phyloP scores from a whole-genome alignment of 495 filamentous ascomycete species.

The Alectoria sarmentosa region DNA sequence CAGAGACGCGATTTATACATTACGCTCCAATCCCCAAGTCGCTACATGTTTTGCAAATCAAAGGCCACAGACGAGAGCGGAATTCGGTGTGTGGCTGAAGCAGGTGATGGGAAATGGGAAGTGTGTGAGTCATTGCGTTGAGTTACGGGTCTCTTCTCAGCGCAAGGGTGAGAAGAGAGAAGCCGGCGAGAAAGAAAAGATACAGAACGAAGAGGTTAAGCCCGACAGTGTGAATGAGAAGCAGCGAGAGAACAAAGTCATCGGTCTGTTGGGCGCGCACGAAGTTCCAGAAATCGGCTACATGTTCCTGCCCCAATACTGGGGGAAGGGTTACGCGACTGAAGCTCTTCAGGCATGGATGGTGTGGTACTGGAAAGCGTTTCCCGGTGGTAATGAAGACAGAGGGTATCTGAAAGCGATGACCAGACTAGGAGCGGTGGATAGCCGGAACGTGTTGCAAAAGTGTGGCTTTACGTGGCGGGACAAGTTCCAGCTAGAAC shows the following conservation, averaged over 20 bases:
- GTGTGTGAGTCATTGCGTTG: not conserved
- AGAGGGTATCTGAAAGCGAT: not conserved
- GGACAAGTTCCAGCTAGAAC: not conserved
- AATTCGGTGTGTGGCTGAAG: not conserved
- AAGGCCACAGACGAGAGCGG: not conserved
- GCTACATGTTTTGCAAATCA: not conserved
- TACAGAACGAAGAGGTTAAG: not conserved
- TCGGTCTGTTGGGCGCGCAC: slow-evolving; percentile 9
- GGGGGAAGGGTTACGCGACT: slow-evolving; percentile 35
- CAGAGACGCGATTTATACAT: not conserved
- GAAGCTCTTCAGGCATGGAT: slow-evolving; percentile 31
- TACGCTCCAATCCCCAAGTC: not conserved
- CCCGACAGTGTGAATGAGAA: not conserved
- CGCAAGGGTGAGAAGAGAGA: not conserved
- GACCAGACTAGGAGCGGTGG: not conserved
- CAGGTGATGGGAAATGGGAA: not conserved
- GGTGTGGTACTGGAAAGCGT: slow-evolving; percentile 27
- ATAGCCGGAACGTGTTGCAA: not conserved
- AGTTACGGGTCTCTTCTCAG: not conserved
- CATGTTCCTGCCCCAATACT: slow-evolving; percentile 27
- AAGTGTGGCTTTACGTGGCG: not conserved
- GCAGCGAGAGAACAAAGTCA: not conserved
- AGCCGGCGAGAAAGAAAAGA: not conserved
- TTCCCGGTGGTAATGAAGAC: slow-evolving; percentile 23
- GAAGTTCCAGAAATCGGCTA: slow-evolving; percentile 32